Evolutionary conservation across 495 filamentous ascomycete species (phyloP).

Genomic region (Podospora anserina): DNA sequence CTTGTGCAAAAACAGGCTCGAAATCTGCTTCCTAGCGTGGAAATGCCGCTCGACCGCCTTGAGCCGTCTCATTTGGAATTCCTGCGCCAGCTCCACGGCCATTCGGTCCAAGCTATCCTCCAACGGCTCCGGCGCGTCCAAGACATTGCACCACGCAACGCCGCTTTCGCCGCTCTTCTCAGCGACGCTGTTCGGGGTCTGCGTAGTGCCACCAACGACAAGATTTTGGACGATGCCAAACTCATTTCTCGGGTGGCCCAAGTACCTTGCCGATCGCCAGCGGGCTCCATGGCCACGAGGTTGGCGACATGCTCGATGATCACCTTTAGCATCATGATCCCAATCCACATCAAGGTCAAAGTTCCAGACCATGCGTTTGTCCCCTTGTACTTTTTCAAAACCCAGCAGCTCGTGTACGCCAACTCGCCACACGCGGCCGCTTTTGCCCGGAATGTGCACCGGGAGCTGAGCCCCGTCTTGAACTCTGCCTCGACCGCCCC

Average conservation of each 20-base stretch:
- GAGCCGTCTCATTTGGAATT: conserved; percentile 57
- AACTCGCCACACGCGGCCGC: conserved; percentile 42
- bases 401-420: conserved; percentile 44
- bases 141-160: conserved; percentile 21
- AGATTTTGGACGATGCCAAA: conserved; percentile 43
- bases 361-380: conserved; percentile 41
- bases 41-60: conserved; percentile 56
- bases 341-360: conserved; percentile 38
- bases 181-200: conserved; percentile 37
- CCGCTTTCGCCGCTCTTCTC: conserved; percentile 37
- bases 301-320: conserved; percentile 40
- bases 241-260: conserved; percentile 38
- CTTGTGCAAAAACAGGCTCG: conserved; percentile 61
- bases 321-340: conserved; percentile 43
- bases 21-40: conserved; percentile 65
- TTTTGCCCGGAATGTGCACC: conserved; percentile 45
- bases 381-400: conserved; percentile 50
- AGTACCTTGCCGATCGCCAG: conserved; percentile 38
- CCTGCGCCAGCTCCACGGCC: conserved; percentile 55
- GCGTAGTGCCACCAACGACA: conserved; percentile 38
- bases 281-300: conserved; percentile 16
- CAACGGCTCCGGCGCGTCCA: conserved; percentile 45
- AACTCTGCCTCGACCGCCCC: conserved; percentile 32
- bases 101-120: conserved; percentile 51
- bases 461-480: conserved; percentile 42